Conservation (phyloP, 345 rosid species). For the Gossypium rotundifolium region DNA sequence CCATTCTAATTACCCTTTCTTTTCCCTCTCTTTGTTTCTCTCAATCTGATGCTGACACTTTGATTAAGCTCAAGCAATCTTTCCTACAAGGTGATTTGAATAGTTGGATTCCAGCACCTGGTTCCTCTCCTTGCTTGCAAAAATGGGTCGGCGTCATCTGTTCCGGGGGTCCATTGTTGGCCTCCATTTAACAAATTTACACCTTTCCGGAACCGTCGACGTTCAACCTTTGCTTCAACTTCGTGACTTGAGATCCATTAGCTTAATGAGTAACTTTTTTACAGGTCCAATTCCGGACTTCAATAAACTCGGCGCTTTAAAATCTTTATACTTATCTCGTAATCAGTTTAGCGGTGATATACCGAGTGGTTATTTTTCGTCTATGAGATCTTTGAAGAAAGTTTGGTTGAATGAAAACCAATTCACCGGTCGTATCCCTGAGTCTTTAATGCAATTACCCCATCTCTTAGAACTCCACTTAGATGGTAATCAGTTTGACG, state of each 20-base stretch:
- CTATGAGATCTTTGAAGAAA: conserved; percentile 46
- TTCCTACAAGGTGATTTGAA: conserved; percentile 26
- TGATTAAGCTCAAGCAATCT: conserved; percentile 41
- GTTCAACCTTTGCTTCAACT: conserved; percentile 40
- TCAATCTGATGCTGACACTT: conserved; percentile 29
- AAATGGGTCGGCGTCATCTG: conserved; percentile 61
- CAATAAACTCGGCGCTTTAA: conserved; percentile 43
- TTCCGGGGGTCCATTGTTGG: conserved; percentile 39
- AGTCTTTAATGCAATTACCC: conserved; percentile 34
- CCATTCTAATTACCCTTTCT: conserved; percentile 4
- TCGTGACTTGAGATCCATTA: conserved; percentile 38
- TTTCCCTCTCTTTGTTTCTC: conserved; percentile 14
- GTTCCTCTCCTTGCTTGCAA: conserved; percentile 46
- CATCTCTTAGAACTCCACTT: conserved; percentile 61
- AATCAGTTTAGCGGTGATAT: conserved; percentile 63
- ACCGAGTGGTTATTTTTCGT: conserved; percentile 43
- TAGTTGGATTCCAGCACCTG: conserved; percentile 43
- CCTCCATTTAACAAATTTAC: conserved; percentile 45
- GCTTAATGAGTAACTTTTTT: conserved; percentile 55
- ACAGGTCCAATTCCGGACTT: conserved; percentile 56
- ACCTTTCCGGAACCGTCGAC: conserved; percentile 49
- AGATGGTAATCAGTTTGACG: conserved; percentile 55
- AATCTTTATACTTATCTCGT: conserved; percentile 39
- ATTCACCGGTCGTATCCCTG: conserved; percentile 53
- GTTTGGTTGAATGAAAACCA: conserved; percentile 53